Evolutionary conservation across 75 land plant genomes (phyloP).

Genomic region (Pseudotsuga menziesii): DNA sequence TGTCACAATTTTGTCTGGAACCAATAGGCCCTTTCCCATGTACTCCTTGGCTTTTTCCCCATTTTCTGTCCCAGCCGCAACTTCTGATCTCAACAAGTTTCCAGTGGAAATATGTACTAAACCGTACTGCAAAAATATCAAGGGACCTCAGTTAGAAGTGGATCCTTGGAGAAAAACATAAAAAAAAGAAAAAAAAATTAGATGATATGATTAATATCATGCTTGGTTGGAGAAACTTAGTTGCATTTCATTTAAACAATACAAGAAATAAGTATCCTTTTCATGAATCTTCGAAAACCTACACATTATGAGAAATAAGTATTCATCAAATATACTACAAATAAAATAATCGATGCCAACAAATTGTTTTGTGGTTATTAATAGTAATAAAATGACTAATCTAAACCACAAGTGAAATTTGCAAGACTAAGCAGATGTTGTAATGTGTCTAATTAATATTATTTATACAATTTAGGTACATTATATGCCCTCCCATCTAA

Average conservation of each 20-base stretch:
- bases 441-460: too few relatives aligned
- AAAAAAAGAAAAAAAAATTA: background rate
- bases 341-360: too few relatives aligned
- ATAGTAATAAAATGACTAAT: too few relatives aligned
- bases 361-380: too few relatives aligned
- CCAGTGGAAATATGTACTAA: constrained; percentile 89
- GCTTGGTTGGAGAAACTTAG: background rate
- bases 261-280: background rate
- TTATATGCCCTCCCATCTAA: too few relatives aligned
- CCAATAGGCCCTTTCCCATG: constrained; percentile 76
- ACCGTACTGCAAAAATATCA: constrained; percentile 55
- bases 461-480: too few relatives aligned
- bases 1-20: constrained; percentile 91
- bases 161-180: background rate
- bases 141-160: background rate
- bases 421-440: too few relatives aligned
- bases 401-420: too few relatives aligned
- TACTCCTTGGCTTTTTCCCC: constrained; percentile 82
- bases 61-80: constrained; percentile 67
- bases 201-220: background rate
- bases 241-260: background rate
- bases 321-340: too few relatives aligned
- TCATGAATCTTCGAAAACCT: background rate
- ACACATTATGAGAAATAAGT: too few relatives aligned
- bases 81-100: constrained; percentile 83